phyloP scores from a whole-genome alignment of 75 land plant genomes.

The Isoetes taiwanensis region DNA sequence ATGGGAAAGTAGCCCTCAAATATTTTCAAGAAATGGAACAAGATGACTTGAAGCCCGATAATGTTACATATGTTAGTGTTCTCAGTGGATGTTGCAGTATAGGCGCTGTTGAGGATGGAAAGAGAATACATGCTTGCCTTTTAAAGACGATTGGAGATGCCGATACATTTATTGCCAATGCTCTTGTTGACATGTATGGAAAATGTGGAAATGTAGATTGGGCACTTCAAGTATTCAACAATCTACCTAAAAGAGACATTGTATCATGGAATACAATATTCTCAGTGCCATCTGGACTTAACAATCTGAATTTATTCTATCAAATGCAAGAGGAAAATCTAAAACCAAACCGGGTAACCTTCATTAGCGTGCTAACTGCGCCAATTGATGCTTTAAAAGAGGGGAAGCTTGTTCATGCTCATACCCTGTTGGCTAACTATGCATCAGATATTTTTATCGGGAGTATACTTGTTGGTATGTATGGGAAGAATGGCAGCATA shows the following conservation, averaged over 20 bases:
- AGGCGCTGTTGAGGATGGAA: neutral
- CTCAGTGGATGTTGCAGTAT: constrained; percentile 9
- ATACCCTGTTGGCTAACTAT: neutral
- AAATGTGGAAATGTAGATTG: neutral
- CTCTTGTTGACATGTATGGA: neutral
- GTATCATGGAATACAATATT: constrained; percentile 72
- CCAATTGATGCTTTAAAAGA: constrained; percentile 38
- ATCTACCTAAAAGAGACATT: constrained; percentile 44
- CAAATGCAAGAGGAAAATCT: constrained; percentile 37
- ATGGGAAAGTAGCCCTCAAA: neutral
- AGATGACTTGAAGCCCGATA: constrained; percentile 8
- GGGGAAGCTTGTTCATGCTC: constrained; percentile 10
- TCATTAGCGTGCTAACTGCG: constrained; percentile 46
- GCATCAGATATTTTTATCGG: neutral
- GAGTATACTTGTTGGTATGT: constrained; percentile 11
- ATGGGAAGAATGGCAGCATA: constrained; percentile 10
- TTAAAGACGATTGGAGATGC: constrained; percentile 7
- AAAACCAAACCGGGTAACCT: constrained; percentile 28
- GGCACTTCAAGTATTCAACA: constrained; percentile 14
- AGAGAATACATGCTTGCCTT: neutral
- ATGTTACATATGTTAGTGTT: constrained; percentile 7
- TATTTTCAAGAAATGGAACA: neutral
- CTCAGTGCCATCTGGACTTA: constrained; percentile 33
- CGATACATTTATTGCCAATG: constrained; percentile 15
- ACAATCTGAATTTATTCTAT: constrained; percentile 32